Evolutionary conservation across 1,139 yeast species (phyloP).

Genomic region (Hemisphaericaspora xylanilytica): DNA sequence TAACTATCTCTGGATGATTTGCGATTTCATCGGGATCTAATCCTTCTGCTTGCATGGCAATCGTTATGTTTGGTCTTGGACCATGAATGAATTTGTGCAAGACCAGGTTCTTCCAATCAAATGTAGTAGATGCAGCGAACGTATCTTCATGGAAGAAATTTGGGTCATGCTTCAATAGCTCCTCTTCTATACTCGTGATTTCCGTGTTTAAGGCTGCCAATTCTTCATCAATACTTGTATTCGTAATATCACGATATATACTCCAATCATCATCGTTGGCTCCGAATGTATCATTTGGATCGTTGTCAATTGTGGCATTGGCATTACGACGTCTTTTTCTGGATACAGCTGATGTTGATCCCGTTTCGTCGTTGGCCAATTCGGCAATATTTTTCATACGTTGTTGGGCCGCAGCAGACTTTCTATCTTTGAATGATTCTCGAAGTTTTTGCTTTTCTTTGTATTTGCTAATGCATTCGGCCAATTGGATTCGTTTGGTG

Average conservation of each 20-base stretch:
- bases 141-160: slow-evolving; percentile 84
- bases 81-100: slow-evolving; percentile 88
- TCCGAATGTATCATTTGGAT: slow-evolving; percentile 92
- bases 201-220: slow-evolving; percentile 67
- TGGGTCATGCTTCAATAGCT: slow-evolving; percentile 78
- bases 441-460: slow-evolving; percentile 69
- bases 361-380: slow-evolving; percentile 71
- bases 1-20: slow-evolving; percentile 43
- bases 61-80: slow-evolving; percentile 60
- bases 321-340: slow-evolving; percentile 53
- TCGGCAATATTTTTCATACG: slow-evolving; percentile 91
- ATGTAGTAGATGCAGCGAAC: slow-evolving; percentile 63
- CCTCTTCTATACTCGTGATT: slow-evolving; percentile 66
- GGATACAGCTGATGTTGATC: slow-evolving; percentile 36
- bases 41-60: slow-evolving; percentile 45
- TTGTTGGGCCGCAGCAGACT: slow-evolving; percentile 87
- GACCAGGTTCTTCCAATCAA: slow-evolving; percentile 80
- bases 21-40: slow-evolving; percentile 44
- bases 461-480: slow-evolving; percentile 52
- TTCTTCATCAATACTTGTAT: slow-evolving; percentile 67
- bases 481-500: slow-evolving; percentile 62
- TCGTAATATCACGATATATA: slow-evolving; percentile 79
- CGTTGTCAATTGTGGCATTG: slow-evolving; percentile 74
- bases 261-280: slow-evolving; percentile 97
- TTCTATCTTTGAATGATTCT: slow-evolving; percentile 81